Conservation (phyloP, 192 early-diverging fungal species). For the Paraglomus brasilianum region DNA sequence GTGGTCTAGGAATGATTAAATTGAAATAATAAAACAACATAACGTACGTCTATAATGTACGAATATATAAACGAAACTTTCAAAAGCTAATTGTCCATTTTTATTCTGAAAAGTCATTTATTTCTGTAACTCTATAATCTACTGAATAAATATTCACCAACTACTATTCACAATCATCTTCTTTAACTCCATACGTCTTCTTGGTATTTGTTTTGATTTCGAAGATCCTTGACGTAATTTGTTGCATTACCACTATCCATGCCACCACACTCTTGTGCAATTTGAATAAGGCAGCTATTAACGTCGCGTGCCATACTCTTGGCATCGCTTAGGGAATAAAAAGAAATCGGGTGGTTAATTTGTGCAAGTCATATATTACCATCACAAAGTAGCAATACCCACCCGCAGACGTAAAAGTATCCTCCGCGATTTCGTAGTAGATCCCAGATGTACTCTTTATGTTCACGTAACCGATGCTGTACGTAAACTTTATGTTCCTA, state of each 20-base stretch:
- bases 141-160: not conserved
- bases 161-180: not conserved
- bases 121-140: too few relatives aligned
- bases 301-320: constrained; percentile 97
- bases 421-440: constrained; percentile 72
- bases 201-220: constrained; percentile 77
- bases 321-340: constrained; percentile 63
- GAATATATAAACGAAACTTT: not conserved
- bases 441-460: constrained; percentile 77
- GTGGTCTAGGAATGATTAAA: constrained; percentile 6
- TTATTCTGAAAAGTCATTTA: too few relatives aligned
- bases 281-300: constrained; percentile 57
- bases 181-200: constrained; percentile 93
- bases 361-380: not conserved
- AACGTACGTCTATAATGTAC: too few relatives aligned
- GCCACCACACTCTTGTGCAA: constrained; percentile 68
- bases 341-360: not conserved
- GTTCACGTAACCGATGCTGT: constrained; percentile 81
- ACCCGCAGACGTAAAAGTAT: constrained; percentile 84
- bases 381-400: not conserved
- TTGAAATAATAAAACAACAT: constrained; percentile 28
- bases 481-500: constrained; percentile 88
- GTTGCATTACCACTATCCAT: constrained; percentile 65
- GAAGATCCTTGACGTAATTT: constrained; percentile 84
- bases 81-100: not conserved